Percentiles rank a stretch among this genome's conserved stretches.
Evolutionary conservation across 2,329 filamentous ascomycete species (phyloP).

Genomic region (Fusarium tuaranense): DNA sequence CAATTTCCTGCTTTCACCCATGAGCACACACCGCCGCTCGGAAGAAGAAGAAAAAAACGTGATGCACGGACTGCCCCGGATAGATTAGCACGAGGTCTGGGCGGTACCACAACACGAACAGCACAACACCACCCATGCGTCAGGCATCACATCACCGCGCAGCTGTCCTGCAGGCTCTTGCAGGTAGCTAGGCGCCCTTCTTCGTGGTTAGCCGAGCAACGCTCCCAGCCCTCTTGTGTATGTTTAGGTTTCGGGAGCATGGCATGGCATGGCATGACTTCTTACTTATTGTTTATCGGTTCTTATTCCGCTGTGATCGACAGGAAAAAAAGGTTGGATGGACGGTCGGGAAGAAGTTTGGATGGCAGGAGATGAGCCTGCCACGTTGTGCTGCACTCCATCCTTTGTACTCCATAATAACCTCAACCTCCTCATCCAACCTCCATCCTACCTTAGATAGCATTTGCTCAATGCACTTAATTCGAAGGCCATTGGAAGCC

Average conservation of each 20-base stretch:
- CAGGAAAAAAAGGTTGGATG: slow-evolving; percentile 13
- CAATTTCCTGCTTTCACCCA: slow-evolving; percentile 2
- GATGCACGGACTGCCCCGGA: slow-evolving; percentile 31
- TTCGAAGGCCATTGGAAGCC: not conserved
- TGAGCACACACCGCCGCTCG: slow-evolving; percentile 21
- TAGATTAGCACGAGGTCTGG: slow-evolving; percentile 27
- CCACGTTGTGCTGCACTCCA: slow-evolving; percentile 21
- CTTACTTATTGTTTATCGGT: not conserved
- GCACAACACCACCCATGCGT: slow-evolving; percentile 24
- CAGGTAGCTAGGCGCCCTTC: slow-evolving; percentile 26
- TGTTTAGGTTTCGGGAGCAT: slow-evolving; percentile 3
- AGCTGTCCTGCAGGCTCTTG: slow-evolving; percentile 20
- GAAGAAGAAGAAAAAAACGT: not conserved
- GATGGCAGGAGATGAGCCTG: slow-evolving; percentile 8
- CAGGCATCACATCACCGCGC: slow-evolving; percentile 41
- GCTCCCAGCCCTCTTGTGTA: not conserved
- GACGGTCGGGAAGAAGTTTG: not conserved
- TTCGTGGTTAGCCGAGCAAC: slow-evolving; percentile 24
- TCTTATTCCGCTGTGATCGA: slow-evolving; percentile 12
- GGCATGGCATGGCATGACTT: slow-evolving; percentile 20
- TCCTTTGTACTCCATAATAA: not conserved
- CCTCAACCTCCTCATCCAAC: slow-evolving; percentile 24
- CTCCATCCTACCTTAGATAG: slow-evolving; percentile 15
- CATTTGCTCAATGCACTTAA: not conserved
- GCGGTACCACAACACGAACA: slow-evolving; percentile 33